Base-by-base conservation (phyloP, 2,329 filamentous ascomycete genomes). In the Cladosporium sp. region DNA sequence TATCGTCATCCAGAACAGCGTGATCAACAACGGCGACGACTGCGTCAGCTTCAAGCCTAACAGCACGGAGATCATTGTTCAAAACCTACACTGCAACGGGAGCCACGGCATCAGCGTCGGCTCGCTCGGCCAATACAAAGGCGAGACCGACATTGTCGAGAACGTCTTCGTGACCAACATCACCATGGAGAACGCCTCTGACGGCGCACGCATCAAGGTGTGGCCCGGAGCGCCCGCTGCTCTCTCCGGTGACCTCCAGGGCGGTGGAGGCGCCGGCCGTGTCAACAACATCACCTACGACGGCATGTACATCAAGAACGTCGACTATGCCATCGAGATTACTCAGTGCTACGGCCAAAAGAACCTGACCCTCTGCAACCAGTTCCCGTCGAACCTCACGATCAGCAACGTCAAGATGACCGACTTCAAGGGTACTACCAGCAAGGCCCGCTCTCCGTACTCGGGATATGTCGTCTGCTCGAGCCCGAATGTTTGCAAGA, bases 41-140 rank as follows among this genome's bases (percentile, higher is more conserved):
- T 91, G 89, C 67, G 87, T 91, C 14, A 88, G 88, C 0, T 91
- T 91, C 82, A 91, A 91, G 77, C 89, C 89, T 21, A 91, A 91
- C 75, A 88, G 84, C 70, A 91, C 88, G 52, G 84, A 90, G 68
- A 85, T 91, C 8, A 75, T 91, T 4, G 84, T 91, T 5, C 88
- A 91, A 73, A 87, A 88, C 67, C 78, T 91, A 4, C 78, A 81
- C 66, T 91, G 89, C 77, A 89, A 88, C 71, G 88, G 88, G 37
- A 90, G 87, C 3, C 89, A 91, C 72, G 89, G 89, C 46, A 91
- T 91, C 69, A 88, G 85, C 11, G 88, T 91, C n/a, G 89, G 89
- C 8, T 90, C 87, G 0, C 79, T 91, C 0, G 89, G 89, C 26
- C 89, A 91, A 75, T 91, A 91, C 56, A 72, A 79, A 18, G 83